phyloP scores from a whole-genome alignment of 305 asterid species.

The Fraxinus dipetala region DNA sequence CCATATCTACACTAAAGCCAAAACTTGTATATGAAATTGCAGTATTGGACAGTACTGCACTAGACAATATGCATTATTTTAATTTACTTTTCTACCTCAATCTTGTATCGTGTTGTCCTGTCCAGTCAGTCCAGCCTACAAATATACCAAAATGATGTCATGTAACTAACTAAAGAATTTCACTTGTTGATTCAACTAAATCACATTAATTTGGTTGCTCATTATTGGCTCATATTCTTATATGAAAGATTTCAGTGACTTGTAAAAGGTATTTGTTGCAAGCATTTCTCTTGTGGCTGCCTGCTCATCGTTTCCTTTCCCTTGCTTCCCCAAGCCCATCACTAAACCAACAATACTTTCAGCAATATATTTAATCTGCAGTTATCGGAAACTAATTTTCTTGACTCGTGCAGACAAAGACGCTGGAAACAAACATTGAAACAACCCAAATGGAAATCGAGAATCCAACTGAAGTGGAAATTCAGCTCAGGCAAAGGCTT shows the following conservation, averaged over 20 bases:
- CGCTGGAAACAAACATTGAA: conserved; percentile 69
- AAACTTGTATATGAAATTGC: not conserved
- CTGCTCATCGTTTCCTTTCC: not conserved
- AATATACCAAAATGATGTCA: not conserved
- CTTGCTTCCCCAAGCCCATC: not conserved
- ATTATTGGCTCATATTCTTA: not conserved
- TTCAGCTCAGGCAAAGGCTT: conserved; percentile 87
- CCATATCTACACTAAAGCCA: not conserved
- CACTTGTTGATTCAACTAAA: not conserved
- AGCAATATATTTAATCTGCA: not conserved
- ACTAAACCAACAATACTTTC: not conserved
- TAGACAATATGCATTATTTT: not conserved
- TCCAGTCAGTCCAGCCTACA: not conserved
- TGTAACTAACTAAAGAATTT: not conserved
- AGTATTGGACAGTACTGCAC: not conserved
- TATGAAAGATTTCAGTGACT: not conserved
- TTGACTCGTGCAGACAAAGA: conserved; percentile 52
- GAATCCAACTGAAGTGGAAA: conserved; percentile 74
- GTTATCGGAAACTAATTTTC: not conserved
- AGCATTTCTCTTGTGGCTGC: not conserved
- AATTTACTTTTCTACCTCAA: not conserved
- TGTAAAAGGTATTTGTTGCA: not conserved
- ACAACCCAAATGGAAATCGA: conserved; percentile 57
- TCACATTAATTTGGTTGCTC: not conserved
- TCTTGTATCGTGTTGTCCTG: not conserved